Evolutionary conservation across 129 eudicot genomes (phyloP).

Genomic region (Centrapalus pauciflorus): DNA sequence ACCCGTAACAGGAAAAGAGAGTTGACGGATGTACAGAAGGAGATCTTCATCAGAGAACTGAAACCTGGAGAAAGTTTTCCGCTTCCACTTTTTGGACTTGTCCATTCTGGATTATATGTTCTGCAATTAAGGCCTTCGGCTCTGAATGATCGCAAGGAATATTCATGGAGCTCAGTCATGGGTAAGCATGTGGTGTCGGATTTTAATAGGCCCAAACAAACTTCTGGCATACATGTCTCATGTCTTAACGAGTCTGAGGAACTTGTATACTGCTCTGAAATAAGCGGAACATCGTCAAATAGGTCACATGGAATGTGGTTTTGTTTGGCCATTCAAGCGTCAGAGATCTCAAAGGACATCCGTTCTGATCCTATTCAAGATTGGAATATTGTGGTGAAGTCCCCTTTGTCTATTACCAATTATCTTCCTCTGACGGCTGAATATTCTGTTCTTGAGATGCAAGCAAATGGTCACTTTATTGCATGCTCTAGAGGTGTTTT

Average conservation of each 20-base stretch:
- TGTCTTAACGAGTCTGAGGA: constrained; percentile 60
- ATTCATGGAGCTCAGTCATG: constrained; percentile 77
- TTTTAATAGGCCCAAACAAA: constrained; percentile 25
- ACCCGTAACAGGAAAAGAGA: constrained; percentile 47
- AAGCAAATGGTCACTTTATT: constrained; percentile 66
- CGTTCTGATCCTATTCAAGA: constrained; percentile 76
- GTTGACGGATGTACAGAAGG: constrained; percentile 23
- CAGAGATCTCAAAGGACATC: constrained; percentile 76
- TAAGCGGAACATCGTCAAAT: constrained; percentile 64
- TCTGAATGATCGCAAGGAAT: constrained; percentile 35
- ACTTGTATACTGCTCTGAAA: constrained; percentile 56
- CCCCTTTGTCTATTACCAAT: constrained; percentile 71
- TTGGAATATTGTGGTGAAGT: constrained; percentile 72
- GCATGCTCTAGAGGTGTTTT: constrained; percentile 74
- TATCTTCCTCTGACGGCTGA: constrained; percentile 79
- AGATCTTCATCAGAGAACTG: constrained; percentile 48
- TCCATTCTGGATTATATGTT: constrained; percentile 45
- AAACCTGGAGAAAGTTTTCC: constrained; percentile 72
- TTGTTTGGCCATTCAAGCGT: constrained; percentile 74
- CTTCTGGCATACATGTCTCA: constrained; percentile 58
- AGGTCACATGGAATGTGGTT: constrained; percentile 70
- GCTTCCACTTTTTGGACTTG: constrained; percentile 75
- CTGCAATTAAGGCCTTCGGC: constrained; percentile 67
- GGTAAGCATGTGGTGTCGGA: constrained; percentile 41
- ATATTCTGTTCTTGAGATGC: constrained; percentile 90